These are phyloP conservation scores for Helicocarpus griseus DNA, from an alignment of 2,329 filamentous ascomycete species.

Conservation along the genomic window DNA sequence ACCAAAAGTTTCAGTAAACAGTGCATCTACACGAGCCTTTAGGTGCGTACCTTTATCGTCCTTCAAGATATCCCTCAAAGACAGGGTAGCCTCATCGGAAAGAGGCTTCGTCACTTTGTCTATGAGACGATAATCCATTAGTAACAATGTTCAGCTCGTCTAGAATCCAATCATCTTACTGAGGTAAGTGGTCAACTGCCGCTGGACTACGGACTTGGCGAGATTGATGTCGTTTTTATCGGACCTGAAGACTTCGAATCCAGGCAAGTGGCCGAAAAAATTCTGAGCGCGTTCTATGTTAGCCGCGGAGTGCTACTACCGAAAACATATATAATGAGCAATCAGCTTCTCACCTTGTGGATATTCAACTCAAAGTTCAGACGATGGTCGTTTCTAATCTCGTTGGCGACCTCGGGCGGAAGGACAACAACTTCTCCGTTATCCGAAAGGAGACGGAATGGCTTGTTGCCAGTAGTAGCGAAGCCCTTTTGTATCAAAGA, in stretches of 20 bases:
- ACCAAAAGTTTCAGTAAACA: slow-evolving; percentile 8
- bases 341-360: background rate
- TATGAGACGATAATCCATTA: slow-evolving; percentile 4
- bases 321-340: too few relatives aligned
- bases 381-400: background rate
- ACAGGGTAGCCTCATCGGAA: slow-evolving; percentile 18
- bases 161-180: slow-evolving; percentile 11
- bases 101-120: slow-evolving; percentile 19
- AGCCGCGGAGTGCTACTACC: background rate
- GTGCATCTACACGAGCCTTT: background rate
- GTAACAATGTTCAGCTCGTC: too few relatives aligned
- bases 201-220: slow-evolving; percentile 19
- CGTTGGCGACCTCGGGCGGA: background rate
- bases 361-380: background rate
- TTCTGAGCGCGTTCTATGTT: background rate
- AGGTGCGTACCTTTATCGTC: slow-evolving; percentile 18
- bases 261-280: slow-evolving; percentile 14
- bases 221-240: slow-evolving; percentile 9
- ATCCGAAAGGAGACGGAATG: background rate
- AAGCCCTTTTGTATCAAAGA: background rate
- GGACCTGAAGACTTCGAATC: slow-evolving; percentile 22
- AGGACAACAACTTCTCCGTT: background rate
- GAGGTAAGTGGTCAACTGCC: slow-evolving; percentile 23
- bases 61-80: slow-evolving; percentile 17
- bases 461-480: slow-evolving; percentile 2